Evolutionary conservation across 2,329 filamentous ascomycete genomes (phyloP), one percentile per base, ranked within the genome.

Genomic region (Trichoderma gracile): DNA sequence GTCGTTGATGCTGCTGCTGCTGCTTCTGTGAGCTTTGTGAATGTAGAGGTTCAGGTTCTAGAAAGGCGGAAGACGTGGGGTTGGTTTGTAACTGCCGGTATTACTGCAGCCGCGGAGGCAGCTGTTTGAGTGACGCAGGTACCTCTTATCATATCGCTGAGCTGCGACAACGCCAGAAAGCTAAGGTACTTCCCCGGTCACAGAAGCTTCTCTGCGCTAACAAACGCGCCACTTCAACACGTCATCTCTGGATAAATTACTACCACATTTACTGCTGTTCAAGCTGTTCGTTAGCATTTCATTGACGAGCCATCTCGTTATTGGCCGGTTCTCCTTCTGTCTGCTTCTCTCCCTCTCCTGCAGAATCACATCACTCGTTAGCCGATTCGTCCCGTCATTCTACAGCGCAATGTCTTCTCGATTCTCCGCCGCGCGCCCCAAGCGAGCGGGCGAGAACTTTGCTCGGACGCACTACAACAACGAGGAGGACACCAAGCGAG

Each of bases 391-490:
- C n/a, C 25, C 30, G 5, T 15, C 42, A 15, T 19, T 8, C 7
- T 17, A 47, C 30, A 50, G 33, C 60, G 49, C 21, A 23, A 71
- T 71, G 69, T 63, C 69, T 27, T 71, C 70, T 38, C 67, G 70
- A 55, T 65, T 67, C 49, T 69, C 70, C 33, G 69, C 70, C 8
- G 63, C 63, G 60, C 89, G 92, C 43, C 92, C 92, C 10, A 96
- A 94, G 79, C 89, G 93, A 68, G 89, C 86, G 5, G 91, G 89
- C 71, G 93, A 97, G 79, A 86, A 89, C 71, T 96, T 91, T 74
- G 87, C 89, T 50, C 88, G 91, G 65, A 87, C 86, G 19, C 87
- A 94, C 75, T 88, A 91, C 72, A 80, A 84, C 69, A 77, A 79
- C 54, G 77, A 79, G 55, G 79, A 82, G 62, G 73, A 75, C 60